phyloP scores from a whole-genome alignment of 164 flowering plant species.

The Amborella trichopoda region DNA sequence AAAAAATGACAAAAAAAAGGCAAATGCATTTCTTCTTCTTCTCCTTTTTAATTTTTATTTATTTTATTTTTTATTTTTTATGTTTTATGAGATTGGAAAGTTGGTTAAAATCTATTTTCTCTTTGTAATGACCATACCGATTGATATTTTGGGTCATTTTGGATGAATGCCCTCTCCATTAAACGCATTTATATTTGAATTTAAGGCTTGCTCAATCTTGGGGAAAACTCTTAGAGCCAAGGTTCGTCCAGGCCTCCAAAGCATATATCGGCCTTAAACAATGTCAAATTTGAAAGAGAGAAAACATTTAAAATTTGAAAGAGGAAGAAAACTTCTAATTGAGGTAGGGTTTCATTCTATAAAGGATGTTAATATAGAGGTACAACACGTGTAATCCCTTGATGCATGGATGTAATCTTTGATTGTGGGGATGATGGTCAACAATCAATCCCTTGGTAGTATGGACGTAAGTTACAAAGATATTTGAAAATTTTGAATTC shows the following conservation, averaged over 20 bases:
- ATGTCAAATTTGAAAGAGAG: too few relatives aligned
- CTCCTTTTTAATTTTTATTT: too few relatives aligned
- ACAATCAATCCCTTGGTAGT: not conserved
- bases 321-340: not conserved
- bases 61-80: not conserved
- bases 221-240: too few relatives aligned
- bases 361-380: too few relatives aligned
- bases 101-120: not conserved
- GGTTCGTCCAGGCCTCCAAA: too few relatives aligned
- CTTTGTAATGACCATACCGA: not conserved
- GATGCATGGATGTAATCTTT: not conserved
- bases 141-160: not conserved
- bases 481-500: not conserved
- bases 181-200: not conserved
- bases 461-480: not conserved
- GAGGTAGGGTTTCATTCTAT: not conserved
- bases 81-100: not conserved
- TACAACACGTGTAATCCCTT: too few relatives aligned
- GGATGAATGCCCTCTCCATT: not conserved
- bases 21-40: not conserved
- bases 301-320: too few relatives aligned
- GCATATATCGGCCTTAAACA: not conserved
- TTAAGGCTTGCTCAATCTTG: not conserved
- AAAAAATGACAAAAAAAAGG: not conserved
- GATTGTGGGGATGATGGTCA: too few relatives aligned